Base-by-base conservation (phyloP, 768 basidiomycete genomes). In the Mycena pura region DNA sequence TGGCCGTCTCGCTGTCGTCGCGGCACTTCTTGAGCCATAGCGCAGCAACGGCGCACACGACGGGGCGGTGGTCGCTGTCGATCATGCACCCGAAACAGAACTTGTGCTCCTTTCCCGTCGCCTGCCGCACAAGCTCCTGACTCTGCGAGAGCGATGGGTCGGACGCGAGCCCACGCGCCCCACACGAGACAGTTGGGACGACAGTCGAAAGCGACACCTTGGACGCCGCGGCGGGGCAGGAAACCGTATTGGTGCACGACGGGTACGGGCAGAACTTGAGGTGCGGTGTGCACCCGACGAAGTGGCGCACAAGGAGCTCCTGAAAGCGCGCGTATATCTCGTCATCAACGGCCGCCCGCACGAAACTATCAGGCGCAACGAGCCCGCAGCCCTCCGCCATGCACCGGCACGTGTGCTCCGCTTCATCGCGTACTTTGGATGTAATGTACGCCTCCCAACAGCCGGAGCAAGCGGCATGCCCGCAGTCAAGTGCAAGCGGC, bases 1-100 rank as follows among this genome's bases (percentile, higher is more conserved):
- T 99, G 24, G 95, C 94, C 17, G 97, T 99, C 79, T 99, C 97
- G 64, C 91, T 93, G 72, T 99, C 97, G 73, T 99, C 97, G 49
- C 88, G 86, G 76, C 97, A 99, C 76, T 99, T 99, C 85, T 91
- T 93, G 69, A 96, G 76, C 97, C 97, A 99, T 82, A 95, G 84
- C 80, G 83, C 89, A 63, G 95, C 93, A 22, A 96, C 90, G 6
- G 76, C 80, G 74, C 97, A 99, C 46, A 97, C 83, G 41, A 97
- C 88, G 0, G 97, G 97, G 28, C 94, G 85, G 72, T 99, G 97
- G 72, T 96, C 95, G 65, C 82, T 85, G 69, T 95, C 91, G 65
- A 94, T 85, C 41, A 86, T 77, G 72, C 97, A 99, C 7, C 97
- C 96, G 70, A 99, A 99, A 76, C 97, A 99, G 74, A 98, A 96